Base-by-base conservation (phyloP, 805 yeast genomes). In the Komagataella mondaviorum region DNA sequence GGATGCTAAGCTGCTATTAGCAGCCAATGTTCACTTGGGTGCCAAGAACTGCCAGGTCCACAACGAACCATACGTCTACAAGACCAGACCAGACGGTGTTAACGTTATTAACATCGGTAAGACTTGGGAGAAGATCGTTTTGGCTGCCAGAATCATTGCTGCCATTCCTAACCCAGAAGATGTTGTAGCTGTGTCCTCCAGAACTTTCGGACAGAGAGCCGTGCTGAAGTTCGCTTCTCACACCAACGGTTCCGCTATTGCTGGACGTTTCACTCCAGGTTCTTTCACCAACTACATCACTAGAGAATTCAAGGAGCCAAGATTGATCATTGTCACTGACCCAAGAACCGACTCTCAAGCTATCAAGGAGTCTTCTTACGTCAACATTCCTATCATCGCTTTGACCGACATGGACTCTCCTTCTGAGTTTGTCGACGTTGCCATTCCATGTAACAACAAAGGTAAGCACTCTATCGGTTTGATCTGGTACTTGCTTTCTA, bases 221-320 rank as follows among this genome's bases (percentile, higher is more conserved):
- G 99, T 91, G 65, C 85, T 93, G 76, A 93, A 93, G 82, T 93
- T 85, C 71, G 97, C 99, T 71, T 88, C 96, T 67, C 98, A 93
- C 90, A 90, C 98, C 67, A 98, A 98, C 77, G 96, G 99, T 65
- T 91, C 98, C 65, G 90, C 99, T 73, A 91, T 93, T 79, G 99
- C 99, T 67, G 99, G 99, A 79, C 89, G 99, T 82, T 93, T 93
- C 87, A 93, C 99, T 68, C 99, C 99, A 78, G 99, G 99, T 88
- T 84, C 86, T 81, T 93, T 93, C 93, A 93, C 99, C 74, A 93
- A 93, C 83, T 93, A 93, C 82, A 93, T 91, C 82, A 93, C 99
- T 77, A 91, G 97, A 80, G 88, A 97, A 66, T 93, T 93, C 96
- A 93, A 91, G 81, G 99, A 93, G 83, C 99, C 99, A 83, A 88